These are phyloP conservation scores for Glomus cerebriforme DNA, from an alignment of 192 early-diverging fungal genomes.

Conservation along the genomic window DNA sequence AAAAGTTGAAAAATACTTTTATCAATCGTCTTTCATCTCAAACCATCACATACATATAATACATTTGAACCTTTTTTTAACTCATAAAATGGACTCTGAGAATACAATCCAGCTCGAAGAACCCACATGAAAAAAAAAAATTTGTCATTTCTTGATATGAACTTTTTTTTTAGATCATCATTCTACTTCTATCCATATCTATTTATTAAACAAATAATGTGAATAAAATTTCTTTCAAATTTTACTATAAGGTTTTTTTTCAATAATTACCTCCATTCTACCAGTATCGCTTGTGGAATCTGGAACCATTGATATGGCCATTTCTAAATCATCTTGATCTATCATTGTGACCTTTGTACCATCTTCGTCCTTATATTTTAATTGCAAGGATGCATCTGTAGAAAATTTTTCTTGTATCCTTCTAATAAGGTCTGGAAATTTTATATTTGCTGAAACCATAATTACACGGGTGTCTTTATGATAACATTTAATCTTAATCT, in stretches of 20 bases:
- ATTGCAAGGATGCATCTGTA: slow-evolving; percentile 45
- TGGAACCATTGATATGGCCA: slow-evolving; percentile 44
- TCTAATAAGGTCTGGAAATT: slow-evolving; percentile 52
- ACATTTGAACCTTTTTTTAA: background rate
- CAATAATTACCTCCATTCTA: slow-evolving; percentile 26
- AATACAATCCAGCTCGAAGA: background rate
- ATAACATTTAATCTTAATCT: slow-evolving; percentile 67
- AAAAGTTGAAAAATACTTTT: too few species aligned
- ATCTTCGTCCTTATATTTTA: slow-evolving; percentile 89
- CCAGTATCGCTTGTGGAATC: background rate
- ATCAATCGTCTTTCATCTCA: background rate
- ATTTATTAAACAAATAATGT: background rate
- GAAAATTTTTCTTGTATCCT: slow-evolving; percentile 67
- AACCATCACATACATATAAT: background rate
- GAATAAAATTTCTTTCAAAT: background rate
- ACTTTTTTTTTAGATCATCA: background rate
- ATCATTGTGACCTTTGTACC: slow-evolving; percentile 83
- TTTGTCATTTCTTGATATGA: background rate
- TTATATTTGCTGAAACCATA: slow-evolving; percentile 52
- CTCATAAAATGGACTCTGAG: background rate
- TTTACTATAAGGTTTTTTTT: background rate
- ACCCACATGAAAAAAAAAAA: background rate
- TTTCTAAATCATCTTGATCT: slow-evolving; percentile 87
- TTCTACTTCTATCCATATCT: background rate
- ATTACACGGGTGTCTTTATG: slow-evolving; percentile 67